Percentiles rank a stretch among this genome's conserved stretches.
Conservation (phyloP, 164 flowering plant species). For the Echeveria elegans region DNA sequence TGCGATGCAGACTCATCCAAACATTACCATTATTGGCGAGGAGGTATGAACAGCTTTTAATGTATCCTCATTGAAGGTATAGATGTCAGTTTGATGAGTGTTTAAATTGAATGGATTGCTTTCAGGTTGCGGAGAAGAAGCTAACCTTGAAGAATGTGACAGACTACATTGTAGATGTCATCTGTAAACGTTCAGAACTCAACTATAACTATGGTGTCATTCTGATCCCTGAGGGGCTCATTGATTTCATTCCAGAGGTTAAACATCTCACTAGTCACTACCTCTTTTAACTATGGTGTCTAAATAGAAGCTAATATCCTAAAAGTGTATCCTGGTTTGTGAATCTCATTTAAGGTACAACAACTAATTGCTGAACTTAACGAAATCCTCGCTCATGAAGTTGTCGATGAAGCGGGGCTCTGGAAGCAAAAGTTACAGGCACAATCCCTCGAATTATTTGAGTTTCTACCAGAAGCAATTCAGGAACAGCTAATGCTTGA, state of each 20-base stretch:
- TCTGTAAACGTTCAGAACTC: conserved; percentile 74
- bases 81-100: background rate
- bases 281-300: background rate
- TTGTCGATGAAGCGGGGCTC: conserved; percentile 70
- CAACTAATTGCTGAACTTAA: conserved; percentile 85
- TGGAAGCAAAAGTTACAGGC: conserved; percentile 76
- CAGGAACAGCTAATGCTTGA: conserved; percentile 96
- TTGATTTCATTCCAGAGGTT: conserved; percentile 99
- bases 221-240: conserved; percentile 94
- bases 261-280: background rate
- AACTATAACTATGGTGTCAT: conserved; percentile 92
- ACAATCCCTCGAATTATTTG: conserved; percentile 72
- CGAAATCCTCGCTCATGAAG: conserved; percentile 88
- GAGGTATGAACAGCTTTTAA: conserved; percentile 43
- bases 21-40: conserved; percentile 85
- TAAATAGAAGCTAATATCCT: background rate
- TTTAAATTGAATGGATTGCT: conserved; percentile 8
- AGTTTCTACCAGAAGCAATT: conserved; percentile 75
- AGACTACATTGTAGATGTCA: conserved; percentile 74
- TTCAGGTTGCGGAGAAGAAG: conserved; percentile 85
- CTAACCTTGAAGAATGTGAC: conserved; percentile 80
- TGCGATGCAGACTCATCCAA: conserved; percentile 98
- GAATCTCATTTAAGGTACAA: conserved; percentile 55
- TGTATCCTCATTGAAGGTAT: background rate
- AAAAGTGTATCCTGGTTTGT: conserved; percentile 2